Evolutionary conservation across 2,329 filamentous ascomycete genomes (phyloP), one percentile per base, ranked within the genome.

Genomic region (Penicillium sp.): DNA sequence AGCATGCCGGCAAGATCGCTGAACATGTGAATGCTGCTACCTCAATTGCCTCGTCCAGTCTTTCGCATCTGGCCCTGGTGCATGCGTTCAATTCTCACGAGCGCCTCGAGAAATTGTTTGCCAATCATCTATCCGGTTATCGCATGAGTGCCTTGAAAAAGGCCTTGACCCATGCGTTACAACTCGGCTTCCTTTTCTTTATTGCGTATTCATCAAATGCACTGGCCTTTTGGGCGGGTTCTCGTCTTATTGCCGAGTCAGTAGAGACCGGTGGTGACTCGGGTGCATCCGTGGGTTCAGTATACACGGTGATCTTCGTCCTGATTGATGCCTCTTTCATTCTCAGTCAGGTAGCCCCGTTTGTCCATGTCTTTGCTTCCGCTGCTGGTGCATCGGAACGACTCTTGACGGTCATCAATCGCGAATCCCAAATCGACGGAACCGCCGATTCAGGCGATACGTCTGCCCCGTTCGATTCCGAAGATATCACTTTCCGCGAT

Each of bases 151-250:
- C 72, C 2, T 70, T 77, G 39, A 74, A 75, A 41, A 84, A 82
- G 55, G 72, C 76, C 0, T 59, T 71, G 3, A 67, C 71, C 1
- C 68, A 73, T 23, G 80, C 74, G 1, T 54, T 73, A 0, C 77
- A 82, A 54, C 68, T 76, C 6, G 79, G 79, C 1, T 57, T 74
- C 10, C 62, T 83, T 2, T 84, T 81, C 56, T 83, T 84, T 46
- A 75, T 84, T 48, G 77, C 78, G 3, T 84, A 80, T 48, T 72
- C 76, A 1, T 76, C 77, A 3, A 84, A 83, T 55, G 77, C 76
- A 0, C 64, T 84, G 11, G 77, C 80, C 0, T 84, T 80, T 55
- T 84, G 78, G 77, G 73, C 82, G 53, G 80, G 80, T 28, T 77
- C 76, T 38, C 68, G 66, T 22, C 71, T 73, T 46, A 73, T 80